Base-by-base conservation (phyloP, 495 filamentous ascomycete genomes). In the Melanomma pulvis-pyrius region DNA sequence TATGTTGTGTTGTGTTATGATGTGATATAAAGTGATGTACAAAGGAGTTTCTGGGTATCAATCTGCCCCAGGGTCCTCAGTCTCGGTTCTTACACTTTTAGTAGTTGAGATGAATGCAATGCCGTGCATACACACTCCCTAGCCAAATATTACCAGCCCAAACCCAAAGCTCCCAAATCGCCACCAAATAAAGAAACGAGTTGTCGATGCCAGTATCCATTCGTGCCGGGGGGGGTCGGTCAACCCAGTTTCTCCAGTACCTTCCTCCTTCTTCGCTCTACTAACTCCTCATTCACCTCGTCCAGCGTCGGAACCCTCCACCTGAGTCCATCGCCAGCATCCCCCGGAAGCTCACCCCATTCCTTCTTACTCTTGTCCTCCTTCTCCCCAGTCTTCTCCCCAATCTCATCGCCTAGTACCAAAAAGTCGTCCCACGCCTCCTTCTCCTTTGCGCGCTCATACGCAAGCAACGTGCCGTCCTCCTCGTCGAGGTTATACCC, bases 401-500 rank as follows among this genome's bases (percentile, higher is more conserved):
- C 80, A 47, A 69, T 32, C 26, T 70, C 70, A 24, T 74, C 76
- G 34, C 76, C 74, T 71, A 78, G 72, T 46, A 75, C 75, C 69
- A 86, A 76, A 68, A 96, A 70, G 62, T 81, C 81, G 72, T 92
- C 88, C 55, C 83, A 80, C 1, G 92, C 90, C 77, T 96, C 88
- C 71, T 87, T 83, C 81, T 98, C 94, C 81, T 91, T 93, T 73
- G 83, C 77, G 50, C 78, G 81, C 78, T 98, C 94, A 74, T 96
- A 98, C 51, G 79, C 86, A 61, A 98, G 73, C 73, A 98, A 73
- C 50, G 83, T 85, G 0, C 90, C 92, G 77, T 97, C 94, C 77
- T 97, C 94, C 77, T 98, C 94, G 72, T 93, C 92, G 25, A 93
- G 83, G 70, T 92, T 91, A 76, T 96, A 98, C 32, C 94, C 94